Evolutionary conservation across 495 filamentous ascomycete genomes (phyloP).

Genomic region (Talaromyces proteolyticus): DNA sequence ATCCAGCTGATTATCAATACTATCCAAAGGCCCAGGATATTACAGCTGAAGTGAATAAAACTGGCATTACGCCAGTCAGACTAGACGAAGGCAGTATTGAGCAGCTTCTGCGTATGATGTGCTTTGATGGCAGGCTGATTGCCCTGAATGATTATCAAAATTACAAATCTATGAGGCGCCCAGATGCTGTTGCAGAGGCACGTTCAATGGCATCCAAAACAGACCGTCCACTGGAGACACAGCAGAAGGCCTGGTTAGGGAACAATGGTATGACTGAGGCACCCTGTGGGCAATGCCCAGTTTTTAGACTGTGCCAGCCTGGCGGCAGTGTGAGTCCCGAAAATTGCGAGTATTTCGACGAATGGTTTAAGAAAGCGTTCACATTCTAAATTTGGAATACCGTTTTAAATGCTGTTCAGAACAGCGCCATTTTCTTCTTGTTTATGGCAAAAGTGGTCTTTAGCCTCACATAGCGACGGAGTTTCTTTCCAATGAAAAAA

Average conservation of each 20-base stretch:
- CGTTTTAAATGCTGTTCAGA: too few relatives aligned
- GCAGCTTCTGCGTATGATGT: conserved; percentile 76
- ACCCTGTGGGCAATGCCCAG: conserved; percentile 88
- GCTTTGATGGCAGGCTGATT: conserved; percentile 70
- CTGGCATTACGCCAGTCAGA: conserved; percentile 57
- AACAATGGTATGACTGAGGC: conserved; percentile 76
- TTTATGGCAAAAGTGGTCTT: neutral
- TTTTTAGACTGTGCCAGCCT: conserved; percentile 87
- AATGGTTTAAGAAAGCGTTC: conserved; percentile 58
- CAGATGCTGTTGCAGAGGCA: conserved; percentile 25
- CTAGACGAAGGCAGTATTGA: conserved; percentile 67
- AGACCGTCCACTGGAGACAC: conserved; percentile 27
- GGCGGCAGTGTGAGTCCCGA: conserved; percentile 83
- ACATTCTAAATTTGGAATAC: conserved; percentile 28
- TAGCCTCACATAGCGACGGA: conserved; percentile 34
- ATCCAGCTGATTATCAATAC: conserved; percentile 59
- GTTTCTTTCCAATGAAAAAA: conserved; percentile 14
- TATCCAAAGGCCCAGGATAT: conserved; percentile 77
- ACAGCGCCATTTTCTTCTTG: too few relatives aligned
- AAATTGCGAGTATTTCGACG: conserved; percentile 84
- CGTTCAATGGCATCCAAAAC: conserved; percentile 32
- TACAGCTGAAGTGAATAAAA: conserved; percentile 60
- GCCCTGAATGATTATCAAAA: conserved; percentile 38
- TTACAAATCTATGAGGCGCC: conserved; percentile 44
- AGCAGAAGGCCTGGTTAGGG: conserved; percentile 20